Evolutionary conservation across 2,329 filamentous ascomycete genomes (phyloP).

Genomic region (Exophiala oligosperma): DNA sequence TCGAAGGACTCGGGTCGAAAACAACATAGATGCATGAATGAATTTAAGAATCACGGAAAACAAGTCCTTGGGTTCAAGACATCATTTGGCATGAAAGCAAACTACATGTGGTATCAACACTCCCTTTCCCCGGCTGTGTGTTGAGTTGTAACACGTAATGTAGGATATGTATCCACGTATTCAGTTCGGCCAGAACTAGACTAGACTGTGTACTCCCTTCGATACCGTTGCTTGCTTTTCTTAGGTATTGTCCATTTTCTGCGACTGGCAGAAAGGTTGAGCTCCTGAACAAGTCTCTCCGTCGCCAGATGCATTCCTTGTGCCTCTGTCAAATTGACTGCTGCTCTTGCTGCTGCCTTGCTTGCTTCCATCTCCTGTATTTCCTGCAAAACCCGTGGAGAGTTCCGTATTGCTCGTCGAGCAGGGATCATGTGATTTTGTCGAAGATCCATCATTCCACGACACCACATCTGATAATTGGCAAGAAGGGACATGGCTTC

Average conservation of each 20-base stretch:
- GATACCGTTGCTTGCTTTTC: conserved; percentile 12
- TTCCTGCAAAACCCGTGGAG: conserved; percentile 11
- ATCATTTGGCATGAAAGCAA: no score
- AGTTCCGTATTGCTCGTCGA: conserved; percentile 14
- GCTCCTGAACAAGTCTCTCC: conserved; percentile 5
- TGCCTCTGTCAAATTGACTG: conserved; percentile 1
- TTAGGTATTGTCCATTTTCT: conserved; percentile 4
- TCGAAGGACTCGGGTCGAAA: no score
- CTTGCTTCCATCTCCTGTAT: conserved; percentile 16
- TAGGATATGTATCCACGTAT: no score
- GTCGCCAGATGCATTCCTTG: conserved; percentile 14
- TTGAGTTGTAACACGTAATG: no score
- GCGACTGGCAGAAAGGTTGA: conserved; percentile 7
- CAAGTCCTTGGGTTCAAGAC: no score
- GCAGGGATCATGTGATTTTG: conserved; percentile 19
- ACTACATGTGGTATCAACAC: no score
- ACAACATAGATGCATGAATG: no score
- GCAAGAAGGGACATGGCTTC: conserved; percentile 15
- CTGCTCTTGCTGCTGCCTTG: conserved; percentile 9
- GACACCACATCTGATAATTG: conserved; percentile 25
- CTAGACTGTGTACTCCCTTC: conserved; percentile 19
- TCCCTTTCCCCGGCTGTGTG: no score
- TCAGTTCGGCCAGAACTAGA: neutral
- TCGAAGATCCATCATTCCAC: conserved; percentile 18
- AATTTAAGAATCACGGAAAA: no score